phyloP scores from a whole-genome alignment of 805 yeast species.

The Myxozyma melibiosi region DNA sequence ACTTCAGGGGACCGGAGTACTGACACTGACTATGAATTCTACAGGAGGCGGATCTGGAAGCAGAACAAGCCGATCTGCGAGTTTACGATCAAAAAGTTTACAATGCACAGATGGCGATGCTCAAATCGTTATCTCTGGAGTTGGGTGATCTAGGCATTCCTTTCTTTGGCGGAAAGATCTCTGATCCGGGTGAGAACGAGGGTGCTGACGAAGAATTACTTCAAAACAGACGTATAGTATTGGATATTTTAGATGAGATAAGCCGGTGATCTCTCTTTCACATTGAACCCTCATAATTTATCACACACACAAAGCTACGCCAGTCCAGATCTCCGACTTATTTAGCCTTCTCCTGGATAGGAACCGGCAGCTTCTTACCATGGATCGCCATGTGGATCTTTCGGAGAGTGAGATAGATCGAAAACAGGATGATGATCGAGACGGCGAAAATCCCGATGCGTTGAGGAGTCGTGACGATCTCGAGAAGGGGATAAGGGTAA shows the following conservation, averaged over 20 bases:
- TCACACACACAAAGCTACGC: too few relatives aligned
- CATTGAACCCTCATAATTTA: background rate
- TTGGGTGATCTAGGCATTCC: constrained; percentile 22
- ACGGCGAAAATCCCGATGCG: constrained; percentile 17
- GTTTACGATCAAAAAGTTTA: constrained; percentile 27
- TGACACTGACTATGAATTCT: background rate
- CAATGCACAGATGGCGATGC: constrained; percentile 20
- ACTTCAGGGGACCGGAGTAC: too few relatives aligned
- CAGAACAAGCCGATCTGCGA: constrained; percentile 13
- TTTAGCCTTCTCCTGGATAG: background rate
- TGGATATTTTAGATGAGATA: constrained; percentile 7
- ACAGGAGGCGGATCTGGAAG: constrained; percentile 14
- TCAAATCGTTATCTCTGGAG: constrained; percentile 20
- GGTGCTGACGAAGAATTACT: background rate
- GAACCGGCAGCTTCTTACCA: background rate
- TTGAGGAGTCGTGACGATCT: constrained; percentile 6
- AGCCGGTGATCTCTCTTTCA: background rate
- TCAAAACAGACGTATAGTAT: background rate
- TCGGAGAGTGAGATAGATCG: constrained; percentile 5
- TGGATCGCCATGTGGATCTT: constrained; percentile 1
- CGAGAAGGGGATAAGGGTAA: constrained; percentile 28
- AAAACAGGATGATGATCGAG: constrained; percentile 10
- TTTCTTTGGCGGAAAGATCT: constrained; percentile 13
- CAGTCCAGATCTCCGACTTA: too few relatives aligned
- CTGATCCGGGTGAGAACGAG: background rate